These are phyloP conservation scores for Podila minutissima DNA, from an alignment of 192 early-diverging fungal species.

Conservation along the genomic window DNA sequence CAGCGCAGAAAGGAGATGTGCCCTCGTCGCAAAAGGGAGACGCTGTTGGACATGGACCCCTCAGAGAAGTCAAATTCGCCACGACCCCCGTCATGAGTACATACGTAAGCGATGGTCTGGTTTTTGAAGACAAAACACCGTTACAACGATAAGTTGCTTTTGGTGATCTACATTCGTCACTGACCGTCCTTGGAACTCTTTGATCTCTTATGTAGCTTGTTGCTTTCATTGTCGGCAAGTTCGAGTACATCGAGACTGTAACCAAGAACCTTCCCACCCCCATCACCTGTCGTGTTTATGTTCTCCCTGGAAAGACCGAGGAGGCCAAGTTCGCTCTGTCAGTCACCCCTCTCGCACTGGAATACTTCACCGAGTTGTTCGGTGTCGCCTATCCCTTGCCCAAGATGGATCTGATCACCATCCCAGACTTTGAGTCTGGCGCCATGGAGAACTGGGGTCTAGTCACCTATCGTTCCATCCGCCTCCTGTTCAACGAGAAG, in stretches of 20 bases:
- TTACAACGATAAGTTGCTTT: background rate
- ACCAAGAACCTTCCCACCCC: constrained; percentile 78
- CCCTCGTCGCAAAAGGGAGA: constrained; percentile 23
- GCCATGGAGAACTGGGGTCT: constrained; percentile 99
- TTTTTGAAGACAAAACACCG: background rate
- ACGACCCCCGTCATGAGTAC: constrained; percentile 95
- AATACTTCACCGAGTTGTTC: constrained; percentile 91
- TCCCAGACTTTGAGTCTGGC: constrained; percentile 90
- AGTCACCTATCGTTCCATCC: constrained; percentile 89
- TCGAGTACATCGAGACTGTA: constrained; percentile 89
- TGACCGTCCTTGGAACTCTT: too few species aligned
- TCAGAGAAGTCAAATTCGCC: constrained; percentile 88
- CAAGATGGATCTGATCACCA: constrained; percentile 89
- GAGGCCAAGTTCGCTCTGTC: constrained; percentile 87
- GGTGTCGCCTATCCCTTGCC: constrained; percentile 92
- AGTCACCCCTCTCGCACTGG: constrained; percentile 78
- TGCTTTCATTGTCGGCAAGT: constrained; percentile 92
- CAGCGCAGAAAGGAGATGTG: constrained; percentile 20
- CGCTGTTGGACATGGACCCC: constrained; percentile 39
- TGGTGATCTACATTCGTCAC: too few species aligned
- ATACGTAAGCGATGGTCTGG: constrained; percentile 66
- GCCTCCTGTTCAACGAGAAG: constrained; percentile 87
- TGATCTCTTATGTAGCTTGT: constrained; percentile 56
- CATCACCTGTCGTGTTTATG: constrained; percentile 87
- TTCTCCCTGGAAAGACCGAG: constrained; percentile 78